Evolutionary conservation across 768 basidiomycete species (phyloP).

Genomic region (Pisolithus tinctorius): DNA sequence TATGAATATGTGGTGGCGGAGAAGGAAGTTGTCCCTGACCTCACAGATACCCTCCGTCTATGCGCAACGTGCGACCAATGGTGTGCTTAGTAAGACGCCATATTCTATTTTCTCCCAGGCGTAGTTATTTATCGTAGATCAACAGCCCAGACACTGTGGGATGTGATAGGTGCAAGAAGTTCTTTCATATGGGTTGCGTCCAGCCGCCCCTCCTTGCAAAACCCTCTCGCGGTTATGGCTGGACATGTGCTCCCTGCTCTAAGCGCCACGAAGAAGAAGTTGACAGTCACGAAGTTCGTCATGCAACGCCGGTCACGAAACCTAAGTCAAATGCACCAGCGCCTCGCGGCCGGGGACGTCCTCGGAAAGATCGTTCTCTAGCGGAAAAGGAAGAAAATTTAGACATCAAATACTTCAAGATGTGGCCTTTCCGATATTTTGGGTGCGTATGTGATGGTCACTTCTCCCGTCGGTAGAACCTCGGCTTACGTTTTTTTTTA

Average conservation of each 20-base stretch:
- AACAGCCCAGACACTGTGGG: slow-evolving; percentile 76
- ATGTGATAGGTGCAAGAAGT: slow-evolving; percentile 87
- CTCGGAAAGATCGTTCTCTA: slow-evolving; percentile 65
- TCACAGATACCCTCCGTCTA: slow-evolving; percentile 78
- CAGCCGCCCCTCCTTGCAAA: slow-evolving; percentile 87
- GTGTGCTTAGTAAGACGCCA: slow-evolving; percentile 69
- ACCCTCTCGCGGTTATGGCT: slow-evolving; percentile 93
- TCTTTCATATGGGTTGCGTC: slow-evolving; percentile 93
- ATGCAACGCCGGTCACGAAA: slow-evolving; percentile 45
- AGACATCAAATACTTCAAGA: slow-evolving; percentile 77
- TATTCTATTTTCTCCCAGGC: slow-evolving; percentile 12
- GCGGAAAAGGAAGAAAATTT: slow-evolving; percentile 75
- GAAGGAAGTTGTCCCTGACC: slow-evolving; percentile 85
- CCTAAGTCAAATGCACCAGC: slow-evolving; percentile 69
- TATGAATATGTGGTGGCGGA: slow-evolving; percentile 97
- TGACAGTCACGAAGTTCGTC: slow-evolving; percentile 65
- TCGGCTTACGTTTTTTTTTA: slow-evolving; percentile 5
- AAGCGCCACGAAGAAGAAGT: slow-evolving; percentile 82
- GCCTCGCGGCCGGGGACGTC: slow-evolving; percentile 65
- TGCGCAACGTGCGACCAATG: slow-evolving; percentile 84
- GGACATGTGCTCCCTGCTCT: slow-evolving; percentile 95
- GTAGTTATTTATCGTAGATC: slow-evolving; percentile 16
- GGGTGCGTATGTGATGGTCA: slow-evolving; percentile 50
- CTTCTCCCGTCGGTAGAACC: slow-evolving; percentile 5
- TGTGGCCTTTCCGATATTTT: slow-evolving; percentile 96